These are phyloP conservation scores for Arthromyces matolae DNA, from an alignment of 768 basidiomycete species.

Conservation along the genomic window DNA sequence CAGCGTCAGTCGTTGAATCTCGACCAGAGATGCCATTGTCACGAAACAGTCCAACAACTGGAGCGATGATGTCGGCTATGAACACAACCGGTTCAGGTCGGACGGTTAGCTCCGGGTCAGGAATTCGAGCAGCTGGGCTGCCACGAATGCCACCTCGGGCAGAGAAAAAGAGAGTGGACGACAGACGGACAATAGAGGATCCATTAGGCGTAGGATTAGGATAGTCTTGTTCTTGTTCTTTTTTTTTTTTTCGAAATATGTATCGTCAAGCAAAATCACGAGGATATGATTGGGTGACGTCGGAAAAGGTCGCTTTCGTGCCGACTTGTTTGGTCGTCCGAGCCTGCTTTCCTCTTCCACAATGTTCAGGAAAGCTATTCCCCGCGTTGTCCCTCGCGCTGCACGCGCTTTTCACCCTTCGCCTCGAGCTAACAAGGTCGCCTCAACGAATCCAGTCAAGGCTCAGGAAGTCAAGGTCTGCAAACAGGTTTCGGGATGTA, in stretches of 20 bases:
- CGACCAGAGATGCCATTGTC: conserved; percentile 24
- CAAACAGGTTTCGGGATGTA: conserved; percentile 5
- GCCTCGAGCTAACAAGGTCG: conserved; percentile 52
- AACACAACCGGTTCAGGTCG: conserved; percentile 10
- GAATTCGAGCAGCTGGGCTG: conserved; percentile 38
- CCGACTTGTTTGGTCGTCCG: conserved; percentile 15
- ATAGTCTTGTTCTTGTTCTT: too few relatives aligned
- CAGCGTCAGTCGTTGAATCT: conserved; percentile 37
- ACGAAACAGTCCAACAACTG: conserved; percentile 16
- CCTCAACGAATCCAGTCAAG: conserved; percentile 70
- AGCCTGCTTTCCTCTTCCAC: conserved; percentile 23
- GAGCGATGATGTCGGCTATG: conserved; percentile 12
- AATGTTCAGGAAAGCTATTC: conserved; percentile 68
- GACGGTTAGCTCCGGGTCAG: conserved; percentile 10
- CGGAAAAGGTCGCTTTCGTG: conserved; percentile 25
- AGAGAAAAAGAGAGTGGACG: conserved; percentile 22
- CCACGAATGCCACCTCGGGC: conserved; percentile 46
- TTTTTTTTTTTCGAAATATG: too few relatives aligned
- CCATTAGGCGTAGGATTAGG: conserved; percentile 34
- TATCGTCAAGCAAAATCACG: conserved; percentile 33
- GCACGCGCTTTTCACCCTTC: conserved; percentile 67
- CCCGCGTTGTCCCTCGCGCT: conserved; percentile 45
- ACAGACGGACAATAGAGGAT: conserved; percentile 37
- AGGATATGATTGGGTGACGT: conserved; percentile 35
- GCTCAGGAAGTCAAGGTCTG: conserved; percentile 79